A percentile compares a stretch with the other conserved stretches of the same genome.
These are phyloP conservation scores for Hymenoscyphus occultus DNA, from an alignment of 2,329 filamentous ascomycete genomes.

Conservation along the genomic window DNA sequence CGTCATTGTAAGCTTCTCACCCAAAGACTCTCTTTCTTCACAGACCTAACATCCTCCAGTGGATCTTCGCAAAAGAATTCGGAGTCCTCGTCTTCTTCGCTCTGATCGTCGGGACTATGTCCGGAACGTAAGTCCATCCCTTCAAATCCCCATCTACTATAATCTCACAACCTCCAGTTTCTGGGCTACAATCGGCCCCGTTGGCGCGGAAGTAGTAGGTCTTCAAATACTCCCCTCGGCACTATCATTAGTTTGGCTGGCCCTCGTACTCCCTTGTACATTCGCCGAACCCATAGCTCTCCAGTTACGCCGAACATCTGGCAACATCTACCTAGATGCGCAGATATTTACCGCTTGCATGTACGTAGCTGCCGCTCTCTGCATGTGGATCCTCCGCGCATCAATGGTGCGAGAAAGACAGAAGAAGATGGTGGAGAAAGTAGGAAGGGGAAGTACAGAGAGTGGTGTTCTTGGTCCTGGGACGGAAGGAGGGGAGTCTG, in stretches of 20 bases:
- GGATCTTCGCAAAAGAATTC: conserved; percentile 65
- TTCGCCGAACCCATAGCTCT: conserved; percentile 61
- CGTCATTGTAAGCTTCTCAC: conserved; percentile 45
- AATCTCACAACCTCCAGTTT: conserved; percentile 39
- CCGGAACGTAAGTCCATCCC: conserved; percentile 49
- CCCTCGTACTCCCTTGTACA: conserved; percentile 67
- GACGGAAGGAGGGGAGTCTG: conserved; percentile 10
- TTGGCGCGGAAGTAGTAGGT: conserved; percentile 72
- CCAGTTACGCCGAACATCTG: conserved; percentile 48
- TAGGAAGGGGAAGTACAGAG: conserved; percentile 13
- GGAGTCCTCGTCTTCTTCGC: conserved; percentile 70
- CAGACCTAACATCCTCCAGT: conserved; percentile 36
- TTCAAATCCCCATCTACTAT: neutral
- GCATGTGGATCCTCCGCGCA: conserved; percentile 52
- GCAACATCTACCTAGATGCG: conserved; percentile 51
- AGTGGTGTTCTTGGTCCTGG: conserved; percentile 5
- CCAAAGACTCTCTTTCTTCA: neutral
- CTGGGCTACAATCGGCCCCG: conserved; percentile 66
- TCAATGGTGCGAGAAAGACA: conserved; percentile 60
- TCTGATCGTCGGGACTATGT: conserved; percentile 62
- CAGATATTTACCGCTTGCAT: conserved; percentile 61
- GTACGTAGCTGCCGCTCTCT: conserved; percentile 55
- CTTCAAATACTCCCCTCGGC: conserved; percentile 65
- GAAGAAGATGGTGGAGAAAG: conserved; percentile 23
- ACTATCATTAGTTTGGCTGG: conserved; percentile 69